Conservation (phyloP, 2,329 filamentous ascomycete genomes). For the Aspergillaceae sp. region DNA sequence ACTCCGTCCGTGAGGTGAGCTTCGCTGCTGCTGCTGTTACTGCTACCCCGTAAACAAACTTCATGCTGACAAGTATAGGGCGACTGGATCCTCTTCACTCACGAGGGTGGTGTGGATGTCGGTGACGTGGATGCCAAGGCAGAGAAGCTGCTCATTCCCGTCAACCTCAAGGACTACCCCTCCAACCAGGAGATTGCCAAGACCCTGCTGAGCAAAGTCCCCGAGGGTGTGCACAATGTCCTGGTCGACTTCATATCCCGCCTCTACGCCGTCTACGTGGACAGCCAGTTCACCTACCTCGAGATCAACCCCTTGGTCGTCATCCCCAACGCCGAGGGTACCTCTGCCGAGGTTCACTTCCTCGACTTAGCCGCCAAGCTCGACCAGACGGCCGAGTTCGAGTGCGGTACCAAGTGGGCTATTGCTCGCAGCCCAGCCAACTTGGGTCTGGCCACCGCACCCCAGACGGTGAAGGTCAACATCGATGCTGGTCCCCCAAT, state of each 20-base stretch:
- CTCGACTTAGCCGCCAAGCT: constrained; percentile 97
- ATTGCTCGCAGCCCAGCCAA: constrained; percentile 84
- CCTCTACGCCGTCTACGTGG: constrained; percentile 96
- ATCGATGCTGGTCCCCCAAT: constrained; percentile 96
- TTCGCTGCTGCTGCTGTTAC: no score
- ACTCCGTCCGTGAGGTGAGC: constrained; percentile 98
- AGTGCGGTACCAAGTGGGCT: constrained; percentile 98
- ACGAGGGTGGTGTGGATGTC: constrained; percentile 99
- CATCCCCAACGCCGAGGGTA: constrained; percentile 85
- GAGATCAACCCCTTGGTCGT: constrained; percentile 99
- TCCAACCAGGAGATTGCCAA: constrained; percentile 89
- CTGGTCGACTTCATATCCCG: constrained; percentile 98
- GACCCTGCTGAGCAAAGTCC: constrained; percentile 82
- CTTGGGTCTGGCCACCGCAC: constrained; percentile 67
- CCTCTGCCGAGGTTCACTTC: constrained; percentile 93
- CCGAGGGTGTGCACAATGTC: constrained; percentile 92
- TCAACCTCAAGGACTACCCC: constrained; percentile 88
- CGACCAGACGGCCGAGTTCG: constrained; percentile 97
- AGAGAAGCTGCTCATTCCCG: constrained; percentile 95
- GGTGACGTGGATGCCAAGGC: constrained; percentile 98
- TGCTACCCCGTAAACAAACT: neutral
- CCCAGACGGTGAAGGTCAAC: constrained; percentile 65
- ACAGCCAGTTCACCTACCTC: constrained; percentile 99
- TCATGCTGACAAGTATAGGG: constrained; percentile 49
- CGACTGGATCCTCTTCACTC: constrained; percentile 99